Base-by-base conservation (phyloP, 1,284 basidiomycete genomes). In the Moesziomyces parantarcticus region DNA sequence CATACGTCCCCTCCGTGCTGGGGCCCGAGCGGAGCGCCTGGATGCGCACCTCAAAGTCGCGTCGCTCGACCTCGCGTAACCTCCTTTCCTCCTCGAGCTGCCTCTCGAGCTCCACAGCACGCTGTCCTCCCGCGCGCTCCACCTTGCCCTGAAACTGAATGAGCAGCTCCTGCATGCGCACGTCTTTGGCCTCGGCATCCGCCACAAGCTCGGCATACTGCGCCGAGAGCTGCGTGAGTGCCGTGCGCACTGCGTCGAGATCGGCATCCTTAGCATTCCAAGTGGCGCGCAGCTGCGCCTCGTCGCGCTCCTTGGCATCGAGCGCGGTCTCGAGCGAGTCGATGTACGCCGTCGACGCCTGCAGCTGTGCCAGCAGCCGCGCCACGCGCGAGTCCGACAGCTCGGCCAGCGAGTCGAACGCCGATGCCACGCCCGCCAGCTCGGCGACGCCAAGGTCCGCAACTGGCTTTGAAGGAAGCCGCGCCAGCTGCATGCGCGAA, bases 21-120 rank as follows among this genome's bases (percentile, higher is more conserved):
- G 34, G 16, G 9, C 13, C 16, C 13, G 34, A 36, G 18, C 58
- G 50, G 23, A 64, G 20, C 14, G 20, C 59, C 43, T 59, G 58
- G 13, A 74, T 32, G 3, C 71, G 45, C 5, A 74, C 65, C 39
- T 62, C 65, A 43, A 36, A 65, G 39, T 74, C 71, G 11, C 60
- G 22, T 23, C 65, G 52, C 14, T 74, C 61, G 8, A 61, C 45
- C 39, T 68, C 61, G 25, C 61, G 45, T 40, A 41, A 34, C 13
- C 71, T 50, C 13, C 44, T 25, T 20, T 74, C 71, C 16, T 69
- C 58, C 11, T 63, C 54, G 42, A 74, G 39, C 26, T 50, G 49
- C 26, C 25, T 29, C 26, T 58, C 45, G 23, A 67, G 41, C 44
- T 54, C 54, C 5, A n/a, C 16, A 20, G 29, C 39, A 20, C 29